Evolutionary conservation across 805 yeast species (phyloP), one percentile per base, ranked within the genome.

Genomic region (Candida chauliodis): DNA sequence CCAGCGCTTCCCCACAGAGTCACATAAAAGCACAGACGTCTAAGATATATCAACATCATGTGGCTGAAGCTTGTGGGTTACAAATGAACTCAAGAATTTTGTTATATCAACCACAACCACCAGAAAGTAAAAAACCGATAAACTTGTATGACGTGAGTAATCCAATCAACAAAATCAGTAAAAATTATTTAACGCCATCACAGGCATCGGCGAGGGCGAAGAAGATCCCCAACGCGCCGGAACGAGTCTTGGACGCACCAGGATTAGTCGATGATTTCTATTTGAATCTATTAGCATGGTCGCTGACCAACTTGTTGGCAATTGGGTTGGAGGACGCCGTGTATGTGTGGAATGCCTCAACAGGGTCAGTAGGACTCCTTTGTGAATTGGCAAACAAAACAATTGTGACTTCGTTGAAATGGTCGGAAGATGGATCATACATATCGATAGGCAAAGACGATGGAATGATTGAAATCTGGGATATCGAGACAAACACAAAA

Each of bases 31-130:
- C 74, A 3, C 79, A 75, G 51, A 74, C 76, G 3, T 61, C 73
- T 7, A 69, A 71, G 44, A 72, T 75, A 4, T 87, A 86, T 53
- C 83, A 84, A 56, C 78, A 78, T 50, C 81, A 87, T 19, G 95
- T 91, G 2, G 98, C 97, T 0, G 84, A 84, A 54, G 98, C 97
- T 0, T 91, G 97, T 58, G 98, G 99, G 0, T 69, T 89, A 35
- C 82, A 84, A 41, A 76, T 85, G 52, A 83, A 87, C 44, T 83
- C 86, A 45, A 71, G 96, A 46, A 86, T 93, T 26, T 65, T 91
- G 42, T 89, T 87, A 50, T 91, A 84, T 60, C 83, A 86, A 57
- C 95, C 93, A n/a, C 63, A 73, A 15, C 88, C 96, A 8, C 97
- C 97, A 3, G 83, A 78, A 44, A 49, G 72, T 14, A 63, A 62